phyloP scores from a whole-genome alignment of 1,284 basidiomycete species.

The Fomitopsis palustris region DNA sequence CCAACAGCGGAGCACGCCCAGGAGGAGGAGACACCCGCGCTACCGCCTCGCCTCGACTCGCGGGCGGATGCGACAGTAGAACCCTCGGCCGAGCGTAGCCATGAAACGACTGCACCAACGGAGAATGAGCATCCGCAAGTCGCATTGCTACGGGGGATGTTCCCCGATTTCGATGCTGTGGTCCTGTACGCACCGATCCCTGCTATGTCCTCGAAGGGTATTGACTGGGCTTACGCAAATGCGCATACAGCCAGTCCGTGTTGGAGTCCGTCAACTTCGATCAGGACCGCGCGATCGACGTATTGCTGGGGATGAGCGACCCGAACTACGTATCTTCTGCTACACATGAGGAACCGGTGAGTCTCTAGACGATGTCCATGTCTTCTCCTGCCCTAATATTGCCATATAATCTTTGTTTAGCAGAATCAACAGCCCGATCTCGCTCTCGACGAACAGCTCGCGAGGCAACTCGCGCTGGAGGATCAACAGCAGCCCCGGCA shows the following conservation, averaged over 20 bases:
- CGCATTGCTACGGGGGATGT: conserved; percentile 61
- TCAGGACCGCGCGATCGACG: conserved; percentile 70
- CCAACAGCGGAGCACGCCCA: background rate
- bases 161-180: conserved; percentile 73
- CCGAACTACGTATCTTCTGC: conserved; percentile 54
- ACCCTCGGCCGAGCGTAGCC: background rate
- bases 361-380: background rate
- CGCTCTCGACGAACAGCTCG: conserved; percentile 73
- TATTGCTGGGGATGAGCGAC: conserved; percentile 77
- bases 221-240: conserved; percentile 7
- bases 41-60: conserved; percentile 19
- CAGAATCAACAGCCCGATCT: conserved; percentile 6
- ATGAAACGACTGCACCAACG: background rate
- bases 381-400: background rate
- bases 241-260: conserved; percentile 50
- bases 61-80: background rate
- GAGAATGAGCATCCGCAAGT: conserved; percentile 37
- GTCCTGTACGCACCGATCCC: conserved; percentile 47
- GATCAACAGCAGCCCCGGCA: conserved; percentile 46
- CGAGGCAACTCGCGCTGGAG: conserved; percentile 63
- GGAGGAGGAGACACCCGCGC: conserved; percentile 12
- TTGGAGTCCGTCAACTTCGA: conserved; percentile 62
- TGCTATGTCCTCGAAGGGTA: background rate
- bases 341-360: conserved; percentile 12
- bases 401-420: background rate